A percentile compares a stretch with the other conserved stretches of the same genome.
Evolutionary conservation across 768 basidiomycete species (phyloP).

Genomic region (Agrocybe chaxingu): DNA sequence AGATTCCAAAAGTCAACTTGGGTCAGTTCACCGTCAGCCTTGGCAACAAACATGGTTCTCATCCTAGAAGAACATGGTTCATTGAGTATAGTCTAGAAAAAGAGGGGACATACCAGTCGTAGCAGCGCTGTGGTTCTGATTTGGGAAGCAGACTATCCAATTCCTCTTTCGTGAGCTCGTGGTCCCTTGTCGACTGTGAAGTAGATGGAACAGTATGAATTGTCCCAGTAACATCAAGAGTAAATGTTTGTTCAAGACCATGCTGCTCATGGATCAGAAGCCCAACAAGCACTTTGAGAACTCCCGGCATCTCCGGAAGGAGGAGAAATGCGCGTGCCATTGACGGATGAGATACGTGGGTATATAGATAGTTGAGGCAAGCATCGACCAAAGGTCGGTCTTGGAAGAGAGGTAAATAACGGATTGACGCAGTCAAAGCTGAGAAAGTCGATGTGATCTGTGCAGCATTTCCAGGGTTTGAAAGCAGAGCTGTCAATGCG

Average conservation of each 20-base stretch:
- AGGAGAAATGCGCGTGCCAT: constrained; percentile 78
- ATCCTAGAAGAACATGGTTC: constrained; percentile 56
- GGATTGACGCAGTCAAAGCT: constrained; percentile 60
- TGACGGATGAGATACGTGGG: constrained; percentile 68
- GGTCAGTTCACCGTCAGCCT: constrained; percentile 76
- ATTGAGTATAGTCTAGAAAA: not conserved
- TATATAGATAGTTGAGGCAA: constrained; percentile 71
- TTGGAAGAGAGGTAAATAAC: constrained; percentile 68
- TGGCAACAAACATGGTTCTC: constrained; percentile 80
- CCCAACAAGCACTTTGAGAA: constrained; percentile 64
- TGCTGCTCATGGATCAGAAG: constrained; percentile 68
- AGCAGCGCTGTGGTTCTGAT: constrained; percentile 77
- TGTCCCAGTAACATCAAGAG: constrained; percentile 58
- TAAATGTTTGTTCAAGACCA: constrained; percentile 55
- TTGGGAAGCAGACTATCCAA: constrained; percentile 53
- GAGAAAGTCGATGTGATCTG: constrained; percentile 55
- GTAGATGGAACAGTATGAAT: constrained; percentile 57
- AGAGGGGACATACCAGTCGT: constrained; percentile 60
- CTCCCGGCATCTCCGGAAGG: constrained; percentile 65
- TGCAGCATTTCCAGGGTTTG: constrained; percentile 53
- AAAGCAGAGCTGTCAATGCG: constrained; percentile 59
- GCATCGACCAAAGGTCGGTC: constrained; percentile 72
- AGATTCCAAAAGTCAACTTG: constrained; percentile 96
- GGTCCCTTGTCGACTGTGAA: constrained; percentile 45
- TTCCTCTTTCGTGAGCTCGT: constrained; percentile 72